Evolutionary conservation across 1,284 basidiomycete species (phyloP), one percentile per base, ranked within the genome.

Genomic region (Thecaphora thlaspeos): DNA sequence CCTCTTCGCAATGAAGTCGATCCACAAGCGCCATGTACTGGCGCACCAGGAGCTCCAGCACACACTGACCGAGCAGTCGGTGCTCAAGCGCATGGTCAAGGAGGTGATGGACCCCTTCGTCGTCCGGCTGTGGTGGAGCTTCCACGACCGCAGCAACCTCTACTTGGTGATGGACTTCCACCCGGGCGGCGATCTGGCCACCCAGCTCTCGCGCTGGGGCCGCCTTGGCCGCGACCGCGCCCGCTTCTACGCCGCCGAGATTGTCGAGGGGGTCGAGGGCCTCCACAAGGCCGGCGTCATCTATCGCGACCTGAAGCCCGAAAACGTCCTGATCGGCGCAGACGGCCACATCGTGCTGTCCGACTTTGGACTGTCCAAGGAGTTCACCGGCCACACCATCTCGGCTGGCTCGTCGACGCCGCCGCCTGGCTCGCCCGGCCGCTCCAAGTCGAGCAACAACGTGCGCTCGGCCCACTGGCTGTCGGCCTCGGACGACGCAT

Each of bases 291-390:
- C 97, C 86, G 95, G 95, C 30, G 98, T 95, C 82, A 97, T 98
- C 72, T 99, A 99, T 81, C 87, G 95, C 46, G 95, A 98, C 82
- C 85, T 99, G 48, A 99, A 99, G 80, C 95, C 95, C 28, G 95
- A 99, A 82, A 99, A 98, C 79, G 98, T 99, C 71, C 82, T 99
- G n/a, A 82, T 99, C 47, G 95, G 98, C 80, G 90, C 96, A 77
- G 92, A 91, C 19, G 95, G 95, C 17, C 95, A 99, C 80, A 95
- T 99, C 71, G 97, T 97, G 92, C 81, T 99, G 68, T 97, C 94
- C 42, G 95, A 99, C 81, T 99, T 99, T 81, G 95, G 98, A 81
- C 84, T 99, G 28, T 95, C 94, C 18, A 92, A 91, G 75, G 75
- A 75, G 52, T 73, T 73, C 38, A 55, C 53, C 34, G 54, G 21